Evolutionary conservation across 495 filamentous ascomycete species (phyloP), one percentile per base, ranked within the genome.

Genomic region (Letharia columbiana): DNA sequence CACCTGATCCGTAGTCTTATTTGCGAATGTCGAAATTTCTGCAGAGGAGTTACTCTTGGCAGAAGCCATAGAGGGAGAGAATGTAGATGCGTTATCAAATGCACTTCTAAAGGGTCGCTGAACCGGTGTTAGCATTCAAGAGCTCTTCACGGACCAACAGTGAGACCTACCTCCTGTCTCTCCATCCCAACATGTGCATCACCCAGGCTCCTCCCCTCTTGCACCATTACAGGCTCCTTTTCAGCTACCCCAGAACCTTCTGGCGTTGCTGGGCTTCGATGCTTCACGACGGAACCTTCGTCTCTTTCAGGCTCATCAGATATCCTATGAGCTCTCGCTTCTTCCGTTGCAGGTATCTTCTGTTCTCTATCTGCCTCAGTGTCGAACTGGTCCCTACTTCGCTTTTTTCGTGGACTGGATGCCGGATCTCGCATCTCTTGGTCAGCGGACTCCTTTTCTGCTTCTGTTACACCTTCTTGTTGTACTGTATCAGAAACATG

Each of bases 361-460:
- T 74, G 70, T 31, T 71, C 71, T 41, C 70, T 62, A 41, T 74
- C 70, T 4, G 54, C 39, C 33, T 79, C 81, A 47, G 76, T 74
- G 66, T 83, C 80, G 42, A 84, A 71, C 61, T 83, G 79, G 57
- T 84, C 82, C 57, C 77, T 66, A 69, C 82, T 84, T 61, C 82
- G 72, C 68, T 84, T 84, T 73, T 82, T 83, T 67, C 75, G 78
- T 11, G 77, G 77, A 66, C 74, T 76, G 35, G 41, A 61, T n/a
- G 61, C 64, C 72, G 66, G 20, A 65, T 72, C 68, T 60, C 47
- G 40, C 70, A 69, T 73, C 44, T 61, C 65, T 15, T 64, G 65
- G 35, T 69, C 67, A 39, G 50, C 40, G 10, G 28, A 23, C 18
- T 39, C 54, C n/a, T 59, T 59, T 45, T 23, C 52, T 5, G 12